Evolutionary conservation across 1,284 basidiomycete genomes (phyloP), one percentile per base, ranked within the genome.

Genomic region (Macrocystidia cucumis): DNA sequence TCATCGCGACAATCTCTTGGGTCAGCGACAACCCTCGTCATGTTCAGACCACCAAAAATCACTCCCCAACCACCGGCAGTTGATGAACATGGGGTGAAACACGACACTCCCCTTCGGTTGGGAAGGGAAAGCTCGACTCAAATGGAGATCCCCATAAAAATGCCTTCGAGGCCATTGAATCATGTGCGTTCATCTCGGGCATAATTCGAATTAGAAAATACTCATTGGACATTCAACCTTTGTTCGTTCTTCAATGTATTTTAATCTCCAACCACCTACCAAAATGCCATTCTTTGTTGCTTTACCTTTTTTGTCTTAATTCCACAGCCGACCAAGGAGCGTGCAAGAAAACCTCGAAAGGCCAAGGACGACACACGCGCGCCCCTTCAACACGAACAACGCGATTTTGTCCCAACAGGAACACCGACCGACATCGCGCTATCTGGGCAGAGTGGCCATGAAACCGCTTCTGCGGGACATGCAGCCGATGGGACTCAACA

Each of bases 161-260:
- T 67, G 37, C 57, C 68, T 39, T 67, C 71, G 45, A 76, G 74
- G 54, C 76, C 82, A 46, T 60, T 86, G 63, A 78, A 72, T 61
- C 84, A 87, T 77, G 83, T 87, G 74, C 79, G 83, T 87, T 72
- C 70, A 65, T 72, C 75, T 67, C 65, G 77, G 75, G 74, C 65
- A 77, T 71, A 62, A 38, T 48, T 46, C 51, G 49, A 46, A 44
- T 52, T 49, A 51, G 55, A 57, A 50, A 50, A 50, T 63, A 57
- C 65, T 67, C 61, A 65, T 42, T 40, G 39, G 29, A 41, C 39
- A 17, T 30, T 12, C 52, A 49, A 43, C 43, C 42, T 35, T 41
- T 37, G 44, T 48, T 47, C 51, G 52, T 52, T 45, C 49, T 40
- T 44, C 51, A 45, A 42, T 50, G 44, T 48, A 44, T 44, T 51